These are phyloP conservation scores for Epichloe elymi DNA, from an alignment of 2,329 filamentous ascomycete species.

Conservation along the genomic window DNA sequence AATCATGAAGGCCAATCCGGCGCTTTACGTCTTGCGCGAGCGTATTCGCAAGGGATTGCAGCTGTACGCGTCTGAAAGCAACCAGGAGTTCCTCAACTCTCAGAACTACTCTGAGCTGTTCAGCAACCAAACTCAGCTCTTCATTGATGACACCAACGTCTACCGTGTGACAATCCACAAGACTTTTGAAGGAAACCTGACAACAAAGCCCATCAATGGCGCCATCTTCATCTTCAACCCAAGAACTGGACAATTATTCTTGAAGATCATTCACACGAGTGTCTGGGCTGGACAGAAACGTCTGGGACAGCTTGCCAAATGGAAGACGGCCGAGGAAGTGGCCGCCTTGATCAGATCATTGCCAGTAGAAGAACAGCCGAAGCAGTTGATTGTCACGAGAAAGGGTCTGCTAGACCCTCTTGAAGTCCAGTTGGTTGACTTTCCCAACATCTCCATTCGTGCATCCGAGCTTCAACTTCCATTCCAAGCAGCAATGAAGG, in stretches of 20 bases:
- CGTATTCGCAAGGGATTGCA: conserved; percentile 98
- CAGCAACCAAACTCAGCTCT: conserved; percentile 96
- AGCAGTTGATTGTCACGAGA: conserved; percentile 94
- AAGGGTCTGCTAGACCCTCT: conserved; percentile 95
- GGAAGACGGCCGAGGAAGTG: conserved; percentile 99
- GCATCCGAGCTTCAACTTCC: conserved; percentile 93
- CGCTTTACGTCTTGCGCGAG: conserved; percentile 88
- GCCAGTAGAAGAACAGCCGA: conserved; percentile 94
- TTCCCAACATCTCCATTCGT: conserved; percentile 97
- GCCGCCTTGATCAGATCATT: conserved; percentile 90
- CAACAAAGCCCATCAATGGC: conserved; percentile 97
- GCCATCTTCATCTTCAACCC: conserved; percentile 99
- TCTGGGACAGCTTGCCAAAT: conserved; percentile 94
- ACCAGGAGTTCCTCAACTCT: conserved; percentile 97
- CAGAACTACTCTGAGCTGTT: conserved; percentile 99
- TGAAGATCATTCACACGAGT: conserved; percentile 99
- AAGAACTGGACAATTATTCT: conserved; percentile 90
- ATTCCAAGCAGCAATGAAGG: conserved; percentile 99
- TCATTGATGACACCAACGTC: conserved; percentile 98
- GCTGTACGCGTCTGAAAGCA: conserved; percentile 94
- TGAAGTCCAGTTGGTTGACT: conserved; percentile 93
- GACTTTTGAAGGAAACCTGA: conserved; percentile 97
- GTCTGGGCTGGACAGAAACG: conserved; percentile 99
- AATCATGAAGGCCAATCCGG: conserved; percentile 98
- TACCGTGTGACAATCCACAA: conserved; percentile 99